Evolutionary conservation across 805 yeast genomes (phyloP), one percentile per base, ranked within the genome.

Genomic region (Barnettozyma sp.): DNA sequence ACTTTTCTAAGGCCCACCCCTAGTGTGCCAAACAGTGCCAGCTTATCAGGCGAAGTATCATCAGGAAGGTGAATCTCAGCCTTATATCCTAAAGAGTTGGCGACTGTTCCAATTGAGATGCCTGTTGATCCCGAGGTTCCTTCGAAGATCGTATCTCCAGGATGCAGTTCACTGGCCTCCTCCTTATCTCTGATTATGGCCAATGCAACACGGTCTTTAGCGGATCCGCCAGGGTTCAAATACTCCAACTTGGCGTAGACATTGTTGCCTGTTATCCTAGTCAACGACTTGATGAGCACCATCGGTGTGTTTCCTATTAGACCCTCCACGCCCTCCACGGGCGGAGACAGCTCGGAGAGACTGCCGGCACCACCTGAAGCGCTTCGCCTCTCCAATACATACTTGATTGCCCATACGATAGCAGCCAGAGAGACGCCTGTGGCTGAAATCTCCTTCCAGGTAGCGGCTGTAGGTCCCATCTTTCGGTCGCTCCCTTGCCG

Each of bases 71-170:
- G 88, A n/a, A 90, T 92, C 50, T 87, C 96, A 0, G 95, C 83
- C 15, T 72, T 75, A 55, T 88, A 88, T 0, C 98, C 98, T 35
- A 83, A 56, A 0, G 95, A 82, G 46, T 86, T 76, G 43, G 94
- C 84, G n/a, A 92, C 68, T 59, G 87, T 75, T 0, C 97, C 95
- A 48, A 90, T 71, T 2, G 95, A 84, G 10, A 92, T 92, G 3
- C 98, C 98, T 0, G 98, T 90, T 0, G 97, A 87, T 0, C 98
- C 98, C 9, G 92, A 80, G 0, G 98, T 92, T 7, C 98, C 98
- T 62, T 90, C 98, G 56, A 78, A 87, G 2, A 90, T 81, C 11
- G 77, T 66, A 50, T 85, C 92, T 2, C 83, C 86, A 35, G 67
- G 59, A 5, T 62, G 54, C 26, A 88, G 56, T 6, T 63, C 52